These are phyloP conservation scores for Podila horticola DNA, from an alignment of 192 early-diverging fungal genomes.

Conservation along the genomic window DNA sequence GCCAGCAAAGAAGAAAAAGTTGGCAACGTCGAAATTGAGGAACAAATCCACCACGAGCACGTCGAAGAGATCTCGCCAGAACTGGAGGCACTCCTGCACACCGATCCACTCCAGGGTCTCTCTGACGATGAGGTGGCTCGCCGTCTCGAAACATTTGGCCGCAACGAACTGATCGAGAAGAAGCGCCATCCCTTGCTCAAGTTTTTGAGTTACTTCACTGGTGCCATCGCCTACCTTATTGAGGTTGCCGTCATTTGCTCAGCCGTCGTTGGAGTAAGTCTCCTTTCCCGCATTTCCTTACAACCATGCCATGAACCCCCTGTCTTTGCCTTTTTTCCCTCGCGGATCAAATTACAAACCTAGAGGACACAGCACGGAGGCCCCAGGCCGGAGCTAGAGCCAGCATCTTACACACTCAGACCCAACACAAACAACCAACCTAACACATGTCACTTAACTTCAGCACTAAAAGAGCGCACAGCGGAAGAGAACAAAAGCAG, in stretches of 20 bases:
- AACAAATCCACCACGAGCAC: constrained; percentile 76
- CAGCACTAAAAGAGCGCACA: too few relatives aligned
- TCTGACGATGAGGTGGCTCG: constrained; percentile 71
- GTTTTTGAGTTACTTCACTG: constrained; percentile 83
- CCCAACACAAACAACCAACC: too few relatives aligned
- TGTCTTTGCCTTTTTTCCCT: not conserved
- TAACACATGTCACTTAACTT: too few relatives aligned
- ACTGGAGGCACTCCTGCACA: constrained; percentile 80
- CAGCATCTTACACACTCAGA: too few relatives aligned
- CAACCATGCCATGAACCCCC: not conserved
- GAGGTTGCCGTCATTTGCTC: constrained; percentile 87
- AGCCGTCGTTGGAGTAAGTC: constrained; percentile 68
- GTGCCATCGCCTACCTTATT: constrained; percentile 87
- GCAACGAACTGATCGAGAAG: constrained; percentile 83
- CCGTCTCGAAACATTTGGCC: constrained; percentile 79
- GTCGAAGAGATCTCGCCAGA: constrained; percentile 81
- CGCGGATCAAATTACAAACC: not conserved
- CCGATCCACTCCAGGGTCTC: constrained; percentile 83
- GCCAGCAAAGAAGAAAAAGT: constrained; percentile 46
- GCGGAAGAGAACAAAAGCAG: too few relatives aligned
- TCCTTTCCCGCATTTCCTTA: not conserved
- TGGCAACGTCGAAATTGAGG: constrained; percentile 69
- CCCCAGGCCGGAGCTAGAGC: too few relatives aligned
- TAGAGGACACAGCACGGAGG: too few relatives aligned
- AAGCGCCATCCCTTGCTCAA: constrained; percentile 85